Evolutionary conservation across 305 asterid genomes (phyloP).

Genomic region (Rubia tinctorum): DNA sequence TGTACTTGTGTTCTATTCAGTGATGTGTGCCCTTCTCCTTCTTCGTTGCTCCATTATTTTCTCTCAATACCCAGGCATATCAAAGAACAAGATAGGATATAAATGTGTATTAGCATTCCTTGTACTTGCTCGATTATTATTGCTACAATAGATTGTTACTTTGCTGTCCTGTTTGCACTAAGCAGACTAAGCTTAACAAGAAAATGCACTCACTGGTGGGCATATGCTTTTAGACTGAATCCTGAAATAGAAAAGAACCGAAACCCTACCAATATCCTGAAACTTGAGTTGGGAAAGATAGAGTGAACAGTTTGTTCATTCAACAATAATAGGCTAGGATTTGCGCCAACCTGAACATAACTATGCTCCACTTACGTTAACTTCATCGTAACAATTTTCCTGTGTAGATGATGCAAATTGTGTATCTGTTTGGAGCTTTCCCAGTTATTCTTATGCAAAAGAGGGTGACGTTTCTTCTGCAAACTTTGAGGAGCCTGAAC

Average conservation of each 20-base stretch:
- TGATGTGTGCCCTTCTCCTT: background rate
- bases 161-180: background rate
- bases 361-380: background rate
- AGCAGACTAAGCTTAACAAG: background rate
- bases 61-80: background rate
- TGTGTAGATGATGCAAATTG: slow-evolving; percentile 79
- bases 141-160: background rate
- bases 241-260: background rate
- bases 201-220: background rate
- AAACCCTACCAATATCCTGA: background rate
- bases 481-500: slow-evolving; percentile 20
- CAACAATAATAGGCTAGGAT: background rate
- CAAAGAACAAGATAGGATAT: background rate
- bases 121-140: background rate
- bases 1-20: background rate
- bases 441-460: slow-evolving; percentile 39
- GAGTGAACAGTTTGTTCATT: background rate
- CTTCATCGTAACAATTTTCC: background rate
- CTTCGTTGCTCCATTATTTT: background rate
- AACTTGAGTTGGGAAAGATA: background rate
- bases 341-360: background rate
- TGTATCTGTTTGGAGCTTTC: slow-evolving; percentile 68
- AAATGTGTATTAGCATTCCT: background rate
- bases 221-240: background rate
- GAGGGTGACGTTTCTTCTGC: slow-evolving; percentile 33